Conservation (phyloP, 169 alveolate species). For the Plasmodium gallinaceum region DNA sequence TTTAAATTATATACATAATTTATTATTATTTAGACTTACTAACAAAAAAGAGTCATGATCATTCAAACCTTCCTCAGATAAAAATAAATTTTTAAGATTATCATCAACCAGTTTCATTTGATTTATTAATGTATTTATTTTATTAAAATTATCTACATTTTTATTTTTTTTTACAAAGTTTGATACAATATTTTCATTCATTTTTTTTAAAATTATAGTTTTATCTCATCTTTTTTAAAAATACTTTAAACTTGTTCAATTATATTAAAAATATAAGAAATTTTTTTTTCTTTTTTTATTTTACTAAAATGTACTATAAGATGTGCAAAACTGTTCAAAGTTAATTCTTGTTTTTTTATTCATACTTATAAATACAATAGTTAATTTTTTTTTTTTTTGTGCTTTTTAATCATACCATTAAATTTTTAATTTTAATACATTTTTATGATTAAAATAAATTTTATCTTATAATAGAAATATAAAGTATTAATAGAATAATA, state of each 20-base stretch:
- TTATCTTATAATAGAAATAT: too few species aligned
- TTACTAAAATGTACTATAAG: too few species aligned
- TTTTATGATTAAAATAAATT: too few species aligned
- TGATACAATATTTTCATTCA: slow-evolving; percentile 30
- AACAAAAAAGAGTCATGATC: slow-evolving; percentile 63
- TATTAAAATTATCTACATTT: slow-evolving; percentile 44
- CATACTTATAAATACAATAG: too few species aligned
- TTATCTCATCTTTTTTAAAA: neutral
- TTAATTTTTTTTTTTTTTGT: too few species aligned
- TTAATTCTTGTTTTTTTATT: too few species aligned
- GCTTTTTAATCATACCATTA: too few species aligned
- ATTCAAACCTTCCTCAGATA: slow-evolving; percentile 30
- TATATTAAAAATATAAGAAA: neutral
- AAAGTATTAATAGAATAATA: too few species aligned
- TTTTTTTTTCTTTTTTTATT: too few species aligned
- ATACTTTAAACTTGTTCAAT: neutral
- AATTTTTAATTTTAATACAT: too few species aligned
- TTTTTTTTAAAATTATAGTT: slow-evolving; percentile 1
- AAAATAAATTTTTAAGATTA: slow-evolving; percentile 46
- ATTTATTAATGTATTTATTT: slow-evolving; percentile 60
- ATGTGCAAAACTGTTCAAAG: too few species aligned
- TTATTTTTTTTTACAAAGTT: slow-evolving; percentile 23
- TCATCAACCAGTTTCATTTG: slow-evolving; percentile 64
- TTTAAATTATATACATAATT: too few species aligned
- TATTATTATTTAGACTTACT: slow-evolving; percentile 6